Base-by-base conservation (phyloP, 306 rosid genomes). In the Gleditsia sinensis region DNA sequence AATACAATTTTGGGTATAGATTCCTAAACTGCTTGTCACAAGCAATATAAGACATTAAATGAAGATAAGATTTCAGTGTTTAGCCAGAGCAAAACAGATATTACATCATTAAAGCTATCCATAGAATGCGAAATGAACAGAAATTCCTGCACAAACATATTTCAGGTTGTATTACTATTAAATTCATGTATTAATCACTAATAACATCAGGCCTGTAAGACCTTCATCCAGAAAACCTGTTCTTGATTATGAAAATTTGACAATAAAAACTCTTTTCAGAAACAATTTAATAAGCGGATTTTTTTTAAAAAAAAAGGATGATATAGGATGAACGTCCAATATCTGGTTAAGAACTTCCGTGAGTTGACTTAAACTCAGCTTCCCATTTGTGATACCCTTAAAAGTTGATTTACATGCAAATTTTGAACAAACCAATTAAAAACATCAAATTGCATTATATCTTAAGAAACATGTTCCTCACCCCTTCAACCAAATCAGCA, bases 401-500 rank as follows among this genome's bases (percentile, higher is more conserved):
- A 45, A 5, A n/a, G 23, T 28, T 30, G 50, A 57, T 33, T 45
- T 57, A 66, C 53, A 77, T 51, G 42, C 55, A 7, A 66, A 65
- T 30, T 10, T 56, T 8, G 34, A 82, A 34, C 80, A 17, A 30
- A 45, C 17, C 45, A 28, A 83, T 66, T 9, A 71, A 14, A 69
- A 51, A 37, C 25, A 65, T 57, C 45, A 66, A 12, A 54, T 54
- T 6, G 33, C 77, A 69, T 19, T 2, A 48, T 48, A 72, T 43
- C 28, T 67, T 6, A 58, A 36, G 58, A 39, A 57, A 81, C 64
- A 28, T 19, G 60, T 34, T 67, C 76, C 93, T 90, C 82, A 95
- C 99, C 91, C 93, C 98, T 87, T 84, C 88, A 40, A 95, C 98
- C 74, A 95, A 86, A 86, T 95, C 93, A 79, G 98, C 87, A 82